A percentile compares a stretch with the other conserved stretches of the same genome.
These are phyloP conservation scores for Mollisia scopiformis DNA, from an alignment of 2,329 filamentous ascomycete species.

Conservation along the genomic window DNA sequence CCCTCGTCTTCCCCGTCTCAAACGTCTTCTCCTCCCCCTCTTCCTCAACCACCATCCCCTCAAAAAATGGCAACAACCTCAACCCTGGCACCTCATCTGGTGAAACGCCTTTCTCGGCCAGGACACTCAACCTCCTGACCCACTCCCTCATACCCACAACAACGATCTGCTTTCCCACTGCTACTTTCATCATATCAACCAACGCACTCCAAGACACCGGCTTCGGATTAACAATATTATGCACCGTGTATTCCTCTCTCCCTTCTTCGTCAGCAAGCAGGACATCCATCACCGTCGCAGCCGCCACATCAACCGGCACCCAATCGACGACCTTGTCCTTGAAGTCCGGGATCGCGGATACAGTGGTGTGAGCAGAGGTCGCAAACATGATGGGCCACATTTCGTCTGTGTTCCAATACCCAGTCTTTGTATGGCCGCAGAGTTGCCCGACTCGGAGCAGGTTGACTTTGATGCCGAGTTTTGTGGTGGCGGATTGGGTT, in stretches of 20 bases:
- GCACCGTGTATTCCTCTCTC: slow-evolving; percentile 19
- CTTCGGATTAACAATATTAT: slow-evolving; percentile 33
- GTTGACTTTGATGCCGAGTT: slow-evolving; percentile 22
- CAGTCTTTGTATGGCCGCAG: slow-evolving; percentile 28
- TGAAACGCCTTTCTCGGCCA: slow-evolving; percentile 6
- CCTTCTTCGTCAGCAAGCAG: not conserved
- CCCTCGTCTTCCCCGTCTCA: slow-evolving; percentile 26
- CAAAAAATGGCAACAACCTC: slow-evolving; percentile 30
- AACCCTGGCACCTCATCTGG: slow-evolving; percentile 24
- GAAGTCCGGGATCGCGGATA: slow-evolving; percentile 23
- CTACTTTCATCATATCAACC: slow-evolving; percentile 25
- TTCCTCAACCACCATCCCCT: slow-evolving; percentile 23
- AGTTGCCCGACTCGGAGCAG: slow-evolving; percentile 34
- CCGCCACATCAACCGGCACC: slow-evolving; percentile 33
- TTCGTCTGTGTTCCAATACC: slow-evolving; percentile 30
- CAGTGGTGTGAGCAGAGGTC: slow-evolving; percentile 17
- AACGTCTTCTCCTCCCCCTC: slow-evolving; percentile 20
- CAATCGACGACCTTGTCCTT: slow-evolving; percentile 25
- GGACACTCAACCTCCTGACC: slow-evolving; percentile 15
- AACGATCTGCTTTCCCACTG: too few species aligned
- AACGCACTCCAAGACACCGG: slow-evolving; percentile 24
- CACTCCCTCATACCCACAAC: too few species aligned
- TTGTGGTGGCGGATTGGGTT: slow-evolving; percentile 12
- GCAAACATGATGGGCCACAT: slow-evolving; percentile 34
- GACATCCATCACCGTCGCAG: slow-evolving; percentile 21